Evolutionary conservation across 345 rosid species (phyloP).

Genomic region (Salix viminalis): DNA sequence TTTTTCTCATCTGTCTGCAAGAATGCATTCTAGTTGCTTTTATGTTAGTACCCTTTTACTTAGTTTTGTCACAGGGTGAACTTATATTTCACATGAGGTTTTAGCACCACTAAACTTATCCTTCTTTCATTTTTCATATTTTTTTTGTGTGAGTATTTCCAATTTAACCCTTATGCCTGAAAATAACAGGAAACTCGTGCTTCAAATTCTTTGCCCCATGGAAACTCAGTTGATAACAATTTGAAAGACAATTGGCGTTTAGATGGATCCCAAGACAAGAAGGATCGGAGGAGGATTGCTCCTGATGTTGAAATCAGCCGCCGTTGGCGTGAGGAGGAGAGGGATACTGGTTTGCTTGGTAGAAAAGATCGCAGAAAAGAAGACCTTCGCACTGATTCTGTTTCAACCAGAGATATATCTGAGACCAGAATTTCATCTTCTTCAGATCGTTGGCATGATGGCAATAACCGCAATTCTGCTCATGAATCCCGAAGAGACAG

Average conservation of each 20-base stretch:
- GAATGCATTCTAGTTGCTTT: background rate
- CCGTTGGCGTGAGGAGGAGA: slow-evolving; percentile 85
- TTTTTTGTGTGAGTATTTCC: background rate
- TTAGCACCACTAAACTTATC: background rate
- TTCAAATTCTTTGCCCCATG: slow-evolving; percentile 33
- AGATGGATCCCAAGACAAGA: slow-evolving; percentile 63
- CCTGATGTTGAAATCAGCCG: slow-evolving; percentile 47
- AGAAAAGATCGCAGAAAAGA: slow-evolving; percentile 61
- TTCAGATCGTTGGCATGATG: slow-evolving; percentile 72
- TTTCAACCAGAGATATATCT: slow-evolving; percentile 38
- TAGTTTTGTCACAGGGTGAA: slow-evolving; percentile 7
- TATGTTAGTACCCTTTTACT: background rate
- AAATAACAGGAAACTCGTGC: slow-evolving; percentile 45
- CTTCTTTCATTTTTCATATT: background rate
- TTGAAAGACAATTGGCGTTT: slow-evolving; percentile 64
- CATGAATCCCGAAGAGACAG: slow-evolving; percentile 74
- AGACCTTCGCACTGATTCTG: slow-evolving; percentile 47
- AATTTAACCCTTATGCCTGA: background rate
- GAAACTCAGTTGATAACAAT: slow-evolving; percentile 40
- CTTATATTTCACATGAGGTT: background rate
- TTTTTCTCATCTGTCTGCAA: background rate
- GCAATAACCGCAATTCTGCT: slow-evolving; percentile 50
- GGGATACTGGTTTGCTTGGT: slow-evolving; percentile 69
- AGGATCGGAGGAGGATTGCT: slow-evolving; percentile 56
- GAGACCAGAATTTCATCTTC: slow-evolving; percentile 51